These are phyloP conservation scores for Terfezia claveryi DNA, from an alignment of 495 filamentous ascomycete species.

Conservation along the genomic window DNA sequence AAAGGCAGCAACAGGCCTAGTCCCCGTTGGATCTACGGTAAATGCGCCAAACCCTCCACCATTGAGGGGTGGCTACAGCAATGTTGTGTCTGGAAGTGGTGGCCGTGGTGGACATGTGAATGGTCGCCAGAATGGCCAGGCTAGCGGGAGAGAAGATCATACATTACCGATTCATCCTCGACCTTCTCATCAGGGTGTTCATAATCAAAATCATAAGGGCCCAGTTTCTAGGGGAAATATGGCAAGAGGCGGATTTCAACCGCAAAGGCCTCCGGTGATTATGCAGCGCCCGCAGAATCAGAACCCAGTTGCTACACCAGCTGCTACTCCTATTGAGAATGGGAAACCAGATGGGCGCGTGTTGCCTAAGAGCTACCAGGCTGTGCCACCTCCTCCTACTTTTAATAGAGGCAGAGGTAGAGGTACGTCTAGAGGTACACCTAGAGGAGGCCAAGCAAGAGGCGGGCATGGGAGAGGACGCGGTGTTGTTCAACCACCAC, in stretches of 20 bases:
- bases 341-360: conserved; percentile 9
- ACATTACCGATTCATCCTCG: no score
- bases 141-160: no score
- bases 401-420: conserved; percentile 36
- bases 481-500: no score
- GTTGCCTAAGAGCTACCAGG: conserved; percentile 39
- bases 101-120: conserved; percentile 22
- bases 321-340: background rate
- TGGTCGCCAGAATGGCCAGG: no score
- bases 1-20: conserved; percentile 3
- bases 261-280: conserved; percentile 22
- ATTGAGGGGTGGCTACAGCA: conserved; percentile 28
- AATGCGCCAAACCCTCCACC: conserved; percentile 4
- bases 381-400: conserved; percentile 56
- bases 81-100: conserved; percentile 27
- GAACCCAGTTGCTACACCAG: background rate
- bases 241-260: conserved; percentile 21
- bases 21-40: conserved; percentile 10
- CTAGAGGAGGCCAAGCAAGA: conserved; percentile 13
- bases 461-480: no score
- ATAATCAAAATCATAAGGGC: no score
- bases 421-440: conserved; percentile 21
- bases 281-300: conserved; percentile 11
- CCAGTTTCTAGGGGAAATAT: no score
- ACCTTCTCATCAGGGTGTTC: no score